Base-by-base conservation (phyloP, 768 basidiomycete species). In the Collybia mongolica region DNA sequence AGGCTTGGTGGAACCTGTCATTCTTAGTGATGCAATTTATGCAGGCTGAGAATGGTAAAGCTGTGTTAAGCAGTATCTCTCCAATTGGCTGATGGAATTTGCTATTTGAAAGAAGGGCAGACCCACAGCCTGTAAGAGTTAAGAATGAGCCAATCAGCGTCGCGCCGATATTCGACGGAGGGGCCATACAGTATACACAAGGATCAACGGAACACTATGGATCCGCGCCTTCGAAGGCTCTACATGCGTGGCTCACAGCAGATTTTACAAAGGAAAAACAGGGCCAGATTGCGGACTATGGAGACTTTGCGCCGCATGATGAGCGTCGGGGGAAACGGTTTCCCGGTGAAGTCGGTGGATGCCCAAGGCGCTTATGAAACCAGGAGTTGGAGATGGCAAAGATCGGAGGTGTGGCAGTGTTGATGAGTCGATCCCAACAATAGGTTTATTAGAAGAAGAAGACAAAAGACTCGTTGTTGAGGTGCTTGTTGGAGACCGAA, bases 61-160 rank as follows among this genome's bases (percentile, higher is more conserved):
- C 7, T 50, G 17, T 44, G 48, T 18, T 44, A 32, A 39, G 35
- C n/a, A 15, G 5, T 12, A 35, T 41, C 18, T 15, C 12, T 6
- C 14, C 20, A 29, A 45, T n/a, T 40, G 29, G 3, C 11, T 32
- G 32, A 18, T 24, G 11, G 38, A 24, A 18, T 45, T 45, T 65
- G 86, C 88, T 90, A 63, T 92, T 90, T 17, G 89, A 90, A 68
- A 92, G 91, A 39, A 92, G 72, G 32, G 90, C 90, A 2, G 90
- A 92, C 59, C 90, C 90, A 63, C 90, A 91, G 15, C n/a, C 88
- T 90, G 43, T 15, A 28, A 2, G 15, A 28, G n/a, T 12, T 9
- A 6, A n/a, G n/a, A n/a, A 7, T 44, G 24, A 7, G 5, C n/a
- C 17, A 19, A 9, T 24, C n/a, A 23, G 7, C 1, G 23, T 20